Conservation (phyloP, 176 grass and related monocot species). For the Tillandsia fasciculata region DNA sequence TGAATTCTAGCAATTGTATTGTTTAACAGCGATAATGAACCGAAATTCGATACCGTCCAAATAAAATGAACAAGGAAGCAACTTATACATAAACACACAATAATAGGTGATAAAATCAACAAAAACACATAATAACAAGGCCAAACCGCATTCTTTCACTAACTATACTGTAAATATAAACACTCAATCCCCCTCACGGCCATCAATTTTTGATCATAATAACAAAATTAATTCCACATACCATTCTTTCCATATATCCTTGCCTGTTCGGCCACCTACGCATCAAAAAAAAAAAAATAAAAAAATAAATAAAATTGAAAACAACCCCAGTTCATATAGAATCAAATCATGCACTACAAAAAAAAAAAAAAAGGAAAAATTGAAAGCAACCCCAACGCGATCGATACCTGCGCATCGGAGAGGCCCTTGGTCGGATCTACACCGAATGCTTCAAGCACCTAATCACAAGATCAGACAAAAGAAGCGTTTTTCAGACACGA, state of each 20-base stretch:
- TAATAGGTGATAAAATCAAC: too few relatives aligned
- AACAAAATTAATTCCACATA: conserved; percentile 7
- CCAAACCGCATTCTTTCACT: too few relatives aligned
- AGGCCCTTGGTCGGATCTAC: conserved; percentile 83
- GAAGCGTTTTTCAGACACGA: background rate
- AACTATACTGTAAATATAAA: too few relatives aligned
- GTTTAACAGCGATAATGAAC: too few relatives aligned
- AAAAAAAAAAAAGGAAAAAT: conserved; percentile 2
- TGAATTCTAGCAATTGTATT: too few relatives aligned
- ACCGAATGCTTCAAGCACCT: conserved; percentile 82
- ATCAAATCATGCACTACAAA: background rate
- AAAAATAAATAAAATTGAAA: conserved; percentile 12
- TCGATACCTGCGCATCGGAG: conserved; percentile 66
- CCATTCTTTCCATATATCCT: conserved; percentile 75
- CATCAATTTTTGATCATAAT: background rate
- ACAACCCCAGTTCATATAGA: background rate
- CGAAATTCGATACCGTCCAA: too few relatives aligned
- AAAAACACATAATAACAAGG: too few relatives aligned
- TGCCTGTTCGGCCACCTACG: conserved; percentile 63
- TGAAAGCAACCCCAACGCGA: background rate
- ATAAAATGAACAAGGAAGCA: too few relatives aligned
- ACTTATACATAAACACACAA: too few relatives aligned
- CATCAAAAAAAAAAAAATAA: conserved; percentile 20
- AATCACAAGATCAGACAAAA: background rate
- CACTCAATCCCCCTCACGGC: background rate